These are phyloP conservation scores for Termitomyces titanicus DNA, from an alignment of 768 basidiomycete genomes.

Conservation along the genomic window DNA sequence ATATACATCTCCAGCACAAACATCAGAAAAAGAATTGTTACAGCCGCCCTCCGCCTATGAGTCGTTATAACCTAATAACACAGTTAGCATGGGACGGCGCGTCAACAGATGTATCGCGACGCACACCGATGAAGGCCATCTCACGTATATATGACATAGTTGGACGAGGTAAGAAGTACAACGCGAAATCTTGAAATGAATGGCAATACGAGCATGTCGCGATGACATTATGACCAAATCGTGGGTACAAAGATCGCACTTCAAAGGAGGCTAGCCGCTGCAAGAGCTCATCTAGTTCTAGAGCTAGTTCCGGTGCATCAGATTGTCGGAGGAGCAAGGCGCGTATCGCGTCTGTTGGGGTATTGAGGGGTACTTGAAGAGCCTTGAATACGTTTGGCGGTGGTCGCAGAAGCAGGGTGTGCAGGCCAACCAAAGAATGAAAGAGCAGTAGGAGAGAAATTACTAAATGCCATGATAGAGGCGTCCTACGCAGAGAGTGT, in stretches of 20 bases:
- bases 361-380: slow-evolving; percentile 52
- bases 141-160: slow-evolving; percentile 60
- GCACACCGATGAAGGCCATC: slow-evolving; percentile 47
- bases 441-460: slow-evolving; percentile 39
- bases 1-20: slow-evolving; percentile 54
- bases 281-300: slow-evolving; percentile 48
- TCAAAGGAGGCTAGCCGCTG: slow-evolving; percentile 55
- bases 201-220: slow-evolving; percentile 65
- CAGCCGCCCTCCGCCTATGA: slow-evolving; percentile 35
- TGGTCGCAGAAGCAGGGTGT: slow-evolving; percentile 40
- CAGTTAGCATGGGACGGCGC: slow-evolving; percentile 1
- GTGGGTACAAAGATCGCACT: slow-evolving; percentile 51
- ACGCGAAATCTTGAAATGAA: slow-evolving; percentile 54
- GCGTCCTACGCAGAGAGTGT: slow-evolving; percentile 13
- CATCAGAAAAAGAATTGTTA: slow-evolving; percentile 46
- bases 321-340: slow-evolving; percentile 38
- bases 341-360: slow-evolving; percentile 49
- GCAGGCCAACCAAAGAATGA: slow-evolving; percentile 49
- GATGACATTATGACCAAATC: slow-evolving; percentile 67
- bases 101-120: slow-evolving; percentile 9
- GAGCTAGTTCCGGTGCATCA: slow-evolving; percentile 38
- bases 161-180: slow-evolving; percentile 52
- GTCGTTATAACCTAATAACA: slow-evolving; percentile 24
- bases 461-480: slow-evolving; percentile 16
- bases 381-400: slow-evolving; percentile 62